Percentiles rank a stretch among this genome's conserved stretches.
Conservation (phyloP, 139 green algal species). For the Auxenochlorella pyrenoidosa region DNA sequence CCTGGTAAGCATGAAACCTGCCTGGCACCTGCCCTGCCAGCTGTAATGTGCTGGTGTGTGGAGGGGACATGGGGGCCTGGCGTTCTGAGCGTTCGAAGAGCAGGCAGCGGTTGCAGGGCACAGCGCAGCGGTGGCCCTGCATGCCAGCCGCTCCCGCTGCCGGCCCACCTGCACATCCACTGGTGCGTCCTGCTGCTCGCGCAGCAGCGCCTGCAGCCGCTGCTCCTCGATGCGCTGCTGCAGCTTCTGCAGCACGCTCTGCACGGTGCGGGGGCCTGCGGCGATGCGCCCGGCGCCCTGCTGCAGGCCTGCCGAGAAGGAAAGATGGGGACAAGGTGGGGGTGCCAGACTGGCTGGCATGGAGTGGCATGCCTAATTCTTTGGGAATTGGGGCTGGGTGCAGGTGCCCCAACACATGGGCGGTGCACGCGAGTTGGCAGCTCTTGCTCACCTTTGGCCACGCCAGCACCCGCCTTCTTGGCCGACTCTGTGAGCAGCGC, state of each 20-base stretch:
- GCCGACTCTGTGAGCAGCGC: neutral
- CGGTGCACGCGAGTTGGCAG: neutral
- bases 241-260: constrained; percentile 48
- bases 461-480: neutral
- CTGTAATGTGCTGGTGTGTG: neutral
- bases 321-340: neutral
- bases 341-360: neutral
- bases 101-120: too few species aligned
- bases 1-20: neutral
- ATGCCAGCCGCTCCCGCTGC: too few species aligned
- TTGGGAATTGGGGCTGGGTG: too few species aligned
- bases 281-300: constrained; percentile 40
- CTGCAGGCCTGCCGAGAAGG: constrained; percentile 37
- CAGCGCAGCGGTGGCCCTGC: neutral
- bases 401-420: too few species aligned
- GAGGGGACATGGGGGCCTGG: neutral
- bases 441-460: constrained; percentile 1
- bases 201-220: constrained; percentile 48
- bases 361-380: too few species aligned
- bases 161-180: constrained; percentile 47
- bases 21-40: neutral
- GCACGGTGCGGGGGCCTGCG: constrained; percentile 42
- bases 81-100: too few species aligned
- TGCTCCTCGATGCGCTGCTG: constrained; percentile 61
- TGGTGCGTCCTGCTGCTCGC: constrained; percentile 59